phyloP scores from a whole-genome alignment of 164 flowering plant species.

The Liquidambar formosana region DNA sequence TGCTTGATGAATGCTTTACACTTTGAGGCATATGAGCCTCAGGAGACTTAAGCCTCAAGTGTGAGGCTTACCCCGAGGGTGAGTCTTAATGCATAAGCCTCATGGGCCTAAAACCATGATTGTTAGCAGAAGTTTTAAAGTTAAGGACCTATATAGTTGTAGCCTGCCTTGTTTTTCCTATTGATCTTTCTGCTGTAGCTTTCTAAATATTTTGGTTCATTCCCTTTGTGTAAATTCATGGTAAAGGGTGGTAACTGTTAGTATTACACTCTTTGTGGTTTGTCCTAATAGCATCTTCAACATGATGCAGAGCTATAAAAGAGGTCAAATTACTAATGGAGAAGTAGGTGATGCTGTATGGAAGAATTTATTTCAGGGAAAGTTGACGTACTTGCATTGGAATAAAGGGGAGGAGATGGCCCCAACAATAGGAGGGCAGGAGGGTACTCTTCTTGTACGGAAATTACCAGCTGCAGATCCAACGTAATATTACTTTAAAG shows the following conservation, averaged over 20 bases:
- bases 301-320: constrained; percentile 51
- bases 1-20: not conserved
- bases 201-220: no score
- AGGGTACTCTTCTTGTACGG: constrained; percentile 88
- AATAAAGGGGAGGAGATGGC: constrained; percentile 83
- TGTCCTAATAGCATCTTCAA: not conserved
- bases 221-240: no score
- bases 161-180: not conserved
- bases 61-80: no score
- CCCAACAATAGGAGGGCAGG: constrained; percentile 56
- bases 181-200: not conserved
- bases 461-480: constrained; percentile 69
- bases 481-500: constrained; percentile 40
- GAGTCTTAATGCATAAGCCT: not conserved
- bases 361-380: constrained; percentile 68
- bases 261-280: not conserved
- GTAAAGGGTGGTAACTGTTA: not conserved
- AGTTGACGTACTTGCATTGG: constrained; percentile 80
- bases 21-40: not conserved
- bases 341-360: constrained; percentile 47
- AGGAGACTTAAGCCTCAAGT: not conserved
- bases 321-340: constrained; percentile 50
- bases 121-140: not conserved
- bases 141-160: not conserved
- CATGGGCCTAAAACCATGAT: not conserved